phyloP scores from a whole-genome alignment of 768 basidiomycete genomes.

The Xerocomus brunneocitrinus region DNA sequence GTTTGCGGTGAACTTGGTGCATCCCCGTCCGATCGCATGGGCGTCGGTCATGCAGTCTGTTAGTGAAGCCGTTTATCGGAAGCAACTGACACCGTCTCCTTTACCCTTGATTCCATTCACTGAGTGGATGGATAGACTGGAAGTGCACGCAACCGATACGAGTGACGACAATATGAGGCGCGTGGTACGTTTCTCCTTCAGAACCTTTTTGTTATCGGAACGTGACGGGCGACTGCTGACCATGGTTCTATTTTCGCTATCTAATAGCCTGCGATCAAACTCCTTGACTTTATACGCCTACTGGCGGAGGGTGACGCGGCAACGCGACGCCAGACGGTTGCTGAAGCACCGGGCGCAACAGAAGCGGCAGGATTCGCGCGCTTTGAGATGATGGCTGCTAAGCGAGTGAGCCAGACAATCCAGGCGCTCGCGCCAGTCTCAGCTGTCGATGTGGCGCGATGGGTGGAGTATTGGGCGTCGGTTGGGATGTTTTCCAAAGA shows the following conservation, averaged over 20 bases:
- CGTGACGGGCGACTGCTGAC: neutral
- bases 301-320: conserved; percentile 17
- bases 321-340: neutral
- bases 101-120: conserved; percentile 31
- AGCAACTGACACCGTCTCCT: conserved; percentile 3
- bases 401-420: conserved; percentile 33
- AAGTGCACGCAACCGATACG: conserved; percentile 4
- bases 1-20: conserved; percentile 30
- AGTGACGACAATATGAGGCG: conserved; percentile 21
- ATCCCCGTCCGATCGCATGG: conserved; percentile 30
- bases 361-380: conserved; percentile 5
- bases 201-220: neutral
- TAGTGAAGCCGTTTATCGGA: conserved; percentile 11
- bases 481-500: conserved; percentile 18
- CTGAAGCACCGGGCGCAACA: neutral
- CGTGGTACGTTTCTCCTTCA: conserved; percentile 24
- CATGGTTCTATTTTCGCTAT: neutral
- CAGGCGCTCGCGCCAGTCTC: conserved; percentile 15
- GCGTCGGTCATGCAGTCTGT: conserved; percentile 23
- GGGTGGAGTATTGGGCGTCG: conserved; percentile 38
- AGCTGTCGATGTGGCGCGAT: conserved; percentile 25
- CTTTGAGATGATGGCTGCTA: conserved; percentile 29
- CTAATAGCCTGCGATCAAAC: conserved; percentile 32
- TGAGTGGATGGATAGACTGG: conserved; percentile 27
- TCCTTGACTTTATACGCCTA: conserved; percentile 19